These are phyloP conservation scores for Calcarisporium arbuscula DNA, from an alignment of 2,329 filamentous ascomycete genomes.

Conservation along the genomic window DNA sequence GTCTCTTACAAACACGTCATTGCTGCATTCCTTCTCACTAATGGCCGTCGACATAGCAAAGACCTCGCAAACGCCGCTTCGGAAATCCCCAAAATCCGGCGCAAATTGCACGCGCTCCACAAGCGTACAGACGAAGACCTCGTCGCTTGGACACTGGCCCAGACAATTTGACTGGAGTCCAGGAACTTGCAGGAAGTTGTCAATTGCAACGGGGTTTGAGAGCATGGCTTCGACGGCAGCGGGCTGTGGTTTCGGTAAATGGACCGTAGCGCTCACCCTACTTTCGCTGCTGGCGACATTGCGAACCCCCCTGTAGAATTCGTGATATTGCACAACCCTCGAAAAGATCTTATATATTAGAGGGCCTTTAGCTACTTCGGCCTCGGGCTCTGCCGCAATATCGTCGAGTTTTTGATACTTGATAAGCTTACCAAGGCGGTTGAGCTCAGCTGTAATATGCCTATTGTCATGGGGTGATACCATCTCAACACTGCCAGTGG, in stretches of 20 bases:
- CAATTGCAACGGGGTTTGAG: slow-evolving; percentile 2
- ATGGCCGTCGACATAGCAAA: neutral
- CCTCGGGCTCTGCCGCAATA: neutral
- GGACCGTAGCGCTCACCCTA: neutral
- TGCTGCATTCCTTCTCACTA: neutral
- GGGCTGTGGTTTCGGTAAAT: no score
- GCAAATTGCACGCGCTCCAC: neutral
- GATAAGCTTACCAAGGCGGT: no score
- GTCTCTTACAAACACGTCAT: slow-evolving; percentile 3
- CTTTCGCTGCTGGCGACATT: neutral
- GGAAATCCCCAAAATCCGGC: neutral
- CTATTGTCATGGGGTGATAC: no score
- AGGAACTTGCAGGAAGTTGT: slow-evolving; percentile 6
- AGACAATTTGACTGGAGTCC: slow-evolving; percentile 4
- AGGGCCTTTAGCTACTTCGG: neutral
- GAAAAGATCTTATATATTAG: slow-evolving; percentile 1
- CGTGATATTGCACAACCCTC: slow-evolving; percentile 1
- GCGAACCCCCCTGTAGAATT: slow-evolving; percentile 1
- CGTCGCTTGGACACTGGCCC: neutral
- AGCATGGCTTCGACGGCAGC: neutral
- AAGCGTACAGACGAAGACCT: slow-evolving; percentile 2
- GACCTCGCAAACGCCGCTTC: neutral
- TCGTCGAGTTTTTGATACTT: no score
- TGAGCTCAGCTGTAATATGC: no score
- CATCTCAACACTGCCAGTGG: no score